A percentile compares a stretch with the other conserved stretches of the same genome.
These are phyloP conservation scores for Coleophoma cylindrospora DNA, from an alignment of 2,329 filamentous ascomycete species.

Conservation along the genomic window DNA sequence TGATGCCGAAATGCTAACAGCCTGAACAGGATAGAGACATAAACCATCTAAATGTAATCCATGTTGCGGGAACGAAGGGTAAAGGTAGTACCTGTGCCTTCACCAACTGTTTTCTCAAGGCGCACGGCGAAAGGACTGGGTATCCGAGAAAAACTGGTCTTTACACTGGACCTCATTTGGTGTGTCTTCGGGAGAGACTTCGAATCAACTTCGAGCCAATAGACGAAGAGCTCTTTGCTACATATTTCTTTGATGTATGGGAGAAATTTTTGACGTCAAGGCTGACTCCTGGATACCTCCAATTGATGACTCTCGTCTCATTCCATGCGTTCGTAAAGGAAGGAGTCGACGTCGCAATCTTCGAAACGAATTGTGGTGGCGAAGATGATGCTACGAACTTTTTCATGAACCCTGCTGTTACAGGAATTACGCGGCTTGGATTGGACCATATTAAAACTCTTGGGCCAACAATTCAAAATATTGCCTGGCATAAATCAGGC, in stretches of 20 bases:
- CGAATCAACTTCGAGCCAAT: slow-evolving; percentile 53
- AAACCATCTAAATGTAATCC: slow-evolving; percentile 52
- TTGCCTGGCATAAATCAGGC: too few relatives aligned
- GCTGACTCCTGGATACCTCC: too few relatives aligned
- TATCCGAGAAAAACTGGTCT: slow-evolving; percentile 41
- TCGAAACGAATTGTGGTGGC: too few relatives aligned
- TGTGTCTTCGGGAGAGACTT: slow-evolving; percentile 60
- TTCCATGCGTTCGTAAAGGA: too few relatives aligned
- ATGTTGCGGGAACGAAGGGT: slow-evolving; percentile 68
- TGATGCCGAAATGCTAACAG: too few relatives aligned
- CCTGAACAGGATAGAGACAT: neutral
- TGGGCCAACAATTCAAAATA: too few relatives aligned
- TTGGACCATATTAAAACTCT: too few relatives aligned
- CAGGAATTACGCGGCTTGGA: too few relatives aligned
- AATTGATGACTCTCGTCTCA: too few relatives aligned
- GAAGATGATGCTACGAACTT: too few relatives aligned
- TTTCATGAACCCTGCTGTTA: too few relatives aligned
- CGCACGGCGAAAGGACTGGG: slow-evolving; percentile 32
- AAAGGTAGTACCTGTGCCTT: slow-evolving; percentile 70
- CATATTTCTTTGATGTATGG: slow-evolving; percentile 58
- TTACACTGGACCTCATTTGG: slow-evolving; percentile 63
- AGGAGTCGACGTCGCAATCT: too few relatives aligned
- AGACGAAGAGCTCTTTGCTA: slow-evolving; percentile 50
- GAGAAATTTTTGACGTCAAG: neutral
- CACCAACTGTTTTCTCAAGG: slow-evolving; percentile 52